Percentiles rank a stretch among this genome's conserved stretches.
These are phyloP conservation scores for Gossypium trilobum DNA, from an alignment of 441 rosid genomes.

Conservation along the genomic window DNA sequence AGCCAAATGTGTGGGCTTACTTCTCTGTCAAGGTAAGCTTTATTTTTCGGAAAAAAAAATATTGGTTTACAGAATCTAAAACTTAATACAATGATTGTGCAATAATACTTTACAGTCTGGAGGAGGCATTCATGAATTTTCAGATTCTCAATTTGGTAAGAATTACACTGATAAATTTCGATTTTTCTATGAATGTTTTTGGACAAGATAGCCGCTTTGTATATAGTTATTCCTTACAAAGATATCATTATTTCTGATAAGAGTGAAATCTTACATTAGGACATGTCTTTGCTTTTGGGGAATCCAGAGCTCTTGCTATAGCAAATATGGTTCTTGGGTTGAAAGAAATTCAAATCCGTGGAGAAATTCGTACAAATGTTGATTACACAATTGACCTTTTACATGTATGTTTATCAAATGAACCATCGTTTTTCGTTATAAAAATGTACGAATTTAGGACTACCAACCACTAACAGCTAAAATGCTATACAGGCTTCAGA, in stretches of 20 bases:
- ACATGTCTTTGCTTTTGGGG: constrained; percentile 97
- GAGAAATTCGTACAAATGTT: constrained; percentile 94
- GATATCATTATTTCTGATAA: constrained; percentile 16
- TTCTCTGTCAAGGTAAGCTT: constrained; percentile 91
- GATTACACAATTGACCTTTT: constrained; percentile 95
- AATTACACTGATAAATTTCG: constrained; percentile 11
- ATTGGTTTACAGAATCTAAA: constrained; percentile 15
- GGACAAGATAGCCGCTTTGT: background rate
- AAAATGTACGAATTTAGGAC: constrained; percentile 6
- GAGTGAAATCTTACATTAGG: constrained; percentile 40
- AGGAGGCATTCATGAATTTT: constrained; percentile 99
- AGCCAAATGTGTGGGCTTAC: constrained; percentile 99
- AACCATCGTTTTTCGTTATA: background rate
- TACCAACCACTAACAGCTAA: constrained; percentile 18
- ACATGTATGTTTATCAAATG: constrained; percentile 51
- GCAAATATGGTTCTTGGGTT: constrained; percentile 99
- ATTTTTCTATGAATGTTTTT: background rate
- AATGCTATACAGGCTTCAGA: constrained; percentile 69
- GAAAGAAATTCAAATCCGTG: constrained; percentile 98
- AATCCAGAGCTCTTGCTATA: constrained; percentile 93
- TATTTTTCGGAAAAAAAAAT: background rate
- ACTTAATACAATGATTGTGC: constrained; percentile 9
- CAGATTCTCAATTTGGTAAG: constrained; percentile 99
- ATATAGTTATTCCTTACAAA: constrained; percentile 1
- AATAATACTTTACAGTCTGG: constrained; percentile 68